Percentiles rank a stretch among this genome's conserved stretches.
Evolutionary conservation across 2,329 filamentous ascomycete genomes (phyloP).

Genomic region (Hypoxylon sp.): DNA sequence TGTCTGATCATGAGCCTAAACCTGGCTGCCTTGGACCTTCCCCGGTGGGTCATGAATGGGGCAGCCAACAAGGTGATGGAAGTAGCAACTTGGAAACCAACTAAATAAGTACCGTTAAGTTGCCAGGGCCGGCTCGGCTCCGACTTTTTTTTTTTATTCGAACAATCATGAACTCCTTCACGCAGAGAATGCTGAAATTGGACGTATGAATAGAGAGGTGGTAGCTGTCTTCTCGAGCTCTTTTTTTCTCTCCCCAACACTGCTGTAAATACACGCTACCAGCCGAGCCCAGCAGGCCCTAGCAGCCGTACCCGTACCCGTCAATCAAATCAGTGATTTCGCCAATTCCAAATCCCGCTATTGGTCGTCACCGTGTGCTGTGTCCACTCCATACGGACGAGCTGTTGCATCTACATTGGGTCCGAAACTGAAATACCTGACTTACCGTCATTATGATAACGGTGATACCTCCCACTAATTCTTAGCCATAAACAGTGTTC

Average conservation of each 20-base stretch:
- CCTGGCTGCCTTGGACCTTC: conserved; percentile 21
- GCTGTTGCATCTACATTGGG: conserved; percentile 28
- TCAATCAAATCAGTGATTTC: conserved; percentile 40
- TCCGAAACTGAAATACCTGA: conserved; percentile 37
- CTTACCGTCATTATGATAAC: conserved; percentile 42
- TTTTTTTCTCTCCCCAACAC: background rate
- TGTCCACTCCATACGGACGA: conserved; percentile 34
- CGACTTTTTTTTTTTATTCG: conserved; percentile 24
- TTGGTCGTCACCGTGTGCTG: conserved; percentile 29
- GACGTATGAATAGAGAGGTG: conserved; percentile 13
- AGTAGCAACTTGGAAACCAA: conserved; percentile 9
- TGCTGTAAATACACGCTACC: background rate
- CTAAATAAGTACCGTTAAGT: conserved; percentile 10
- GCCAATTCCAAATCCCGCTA: conserved; percentile 38
- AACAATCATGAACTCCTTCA: conserved; percentile 17
- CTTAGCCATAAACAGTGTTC: conserved; percentile 18
- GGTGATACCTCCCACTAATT: conserved; percentile 23
- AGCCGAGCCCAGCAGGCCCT: background rate
- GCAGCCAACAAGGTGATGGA: conserved; percentile 19
- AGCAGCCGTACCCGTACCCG: background rate
- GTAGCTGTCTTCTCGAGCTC: conserved; percentile 13
- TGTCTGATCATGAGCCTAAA: conserved; percentile 17
- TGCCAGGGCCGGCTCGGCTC: conserved; percentile 17
- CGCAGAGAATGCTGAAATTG: conserved; percentile 6
- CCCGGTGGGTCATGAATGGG: conserved; percentile 31